Conservation (phyloP, 768 basidiomycete species). For the Cystobasidium tubakii region DNA sequence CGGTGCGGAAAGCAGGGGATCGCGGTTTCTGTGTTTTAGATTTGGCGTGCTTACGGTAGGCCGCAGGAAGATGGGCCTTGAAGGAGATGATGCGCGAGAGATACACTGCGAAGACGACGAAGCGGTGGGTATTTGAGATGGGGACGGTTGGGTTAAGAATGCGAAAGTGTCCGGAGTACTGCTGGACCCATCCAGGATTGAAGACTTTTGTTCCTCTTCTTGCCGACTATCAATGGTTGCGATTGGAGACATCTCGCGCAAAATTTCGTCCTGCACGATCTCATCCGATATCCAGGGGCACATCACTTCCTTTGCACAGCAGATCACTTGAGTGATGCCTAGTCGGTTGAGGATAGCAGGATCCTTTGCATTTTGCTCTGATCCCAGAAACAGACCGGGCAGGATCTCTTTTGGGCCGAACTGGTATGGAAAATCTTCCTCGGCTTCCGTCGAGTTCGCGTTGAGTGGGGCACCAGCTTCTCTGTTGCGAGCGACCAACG, state of each 20-base stretch:
- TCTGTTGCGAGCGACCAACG: constrained; percentile 12
- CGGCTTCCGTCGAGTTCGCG: not conserved
- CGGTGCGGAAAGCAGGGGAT: not conserved
- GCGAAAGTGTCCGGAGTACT: too few relatives aligned
- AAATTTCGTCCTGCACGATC: not conserved
- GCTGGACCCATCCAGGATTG: too few relatives aligned
- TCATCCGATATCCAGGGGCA: constrained; percentile 43
- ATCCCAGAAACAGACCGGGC: constrained; percentile 81
- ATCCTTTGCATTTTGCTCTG: constrained; percentile 79
- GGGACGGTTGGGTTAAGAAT: not conserved
- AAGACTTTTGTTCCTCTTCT: too few relatives aligned
- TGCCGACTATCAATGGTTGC: too few relatives aligned
- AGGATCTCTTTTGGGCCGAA: constrained; percentile 78
- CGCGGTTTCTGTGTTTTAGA: constrained; percentile 48
- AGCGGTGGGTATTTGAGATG: not conserved
- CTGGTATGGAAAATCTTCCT: constrained; percentile 58
- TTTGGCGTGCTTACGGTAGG: constrained; percentile 66
- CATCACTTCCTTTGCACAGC: constrained; percentile 83
- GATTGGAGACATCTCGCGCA: not conserved
- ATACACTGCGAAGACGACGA: constrained; percentile 3
- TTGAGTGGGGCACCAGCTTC: constrained; percentile 11
- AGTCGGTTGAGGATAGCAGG: constrained; percentile 65
- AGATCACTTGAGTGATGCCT: constrained; percentile 73
- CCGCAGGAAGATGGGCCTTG: constrained; percentile 55
- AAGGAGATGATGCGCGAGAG: not conserved